Evolutionary conservation across 2,329 filamentous ascomycete species (phyloP).

Genomic region (Chalara sp.): DNA sequence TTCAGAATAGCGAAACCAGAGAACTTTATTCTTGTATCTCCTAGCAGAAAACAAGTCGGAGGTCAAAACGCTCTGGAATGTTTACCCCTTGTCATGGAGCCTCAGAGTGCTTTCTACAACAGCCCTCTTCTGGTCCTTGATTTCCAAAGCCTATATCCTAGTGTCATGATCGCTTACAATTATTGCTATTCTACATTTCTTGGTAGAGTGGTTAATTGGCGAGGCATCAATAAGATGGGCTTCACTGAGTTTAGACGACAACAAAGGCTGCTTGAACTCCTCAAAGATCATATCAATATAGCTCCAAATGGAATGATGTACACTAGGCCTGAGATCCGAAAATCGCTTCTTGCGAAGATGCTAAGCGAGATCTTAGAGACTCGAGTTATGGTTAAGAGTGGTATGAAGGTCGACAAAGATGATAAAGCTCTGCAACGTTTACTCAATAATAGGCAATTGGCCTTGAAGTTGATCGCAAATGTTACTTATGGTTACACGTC

Average conservation of each 20-base stretch:
- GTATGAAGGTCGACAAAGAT: slow-evolving; percentile 90
- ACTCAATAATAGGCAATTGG: slow-evolving; percentile 88
- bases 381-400: slow-evolving; percentile 93
- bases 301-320: slow-evolving; percentile 97
- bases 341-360: slow-evolving; percentile 93
- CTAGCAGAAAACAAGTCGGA: slow-evolving; percentile 85
- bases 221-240: slow-evolving; percentile 90
- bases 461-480: slow-evolving; percentile 94
- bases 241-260: slow-evolving; percentile 82
- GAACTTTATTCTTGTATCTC: slow-evolving; percentile 84
- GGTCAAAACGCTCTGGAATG: slow-evolving; percentile 93
- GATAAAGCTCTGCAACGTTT: slow-evolving; percentile 80
- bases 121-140: slow-evolving; percentile 87
- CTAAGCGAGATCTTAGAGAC: slow-evolving; percentile 92
- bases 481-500: slow-evolving; percentile 98
- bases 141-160: slow-evolving; percentile 94
- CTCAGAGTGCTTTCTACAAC: slow-evolving; percentile 87
- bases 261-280: slow-evolving; percentile 64
- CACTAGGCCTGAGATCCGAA: slow-evolving; percentile 74
- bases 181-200: slow-evolving; percentile 98
- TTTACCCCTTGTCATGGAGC: slow-evolving; percentile 93
- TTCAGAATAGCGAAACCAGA: slow-evolving; percentile 97
- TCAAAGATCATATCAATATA: slow-evolving; percentile 84
- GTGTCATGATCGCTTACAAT: slow-evolving; percentile 98
- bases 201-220: slow-evolving; percentile 78